Base-by-base conservation (phyloP, 2,329 filamentous ascomycete genomes). In the Fusarium euwallaceae region DNA sequence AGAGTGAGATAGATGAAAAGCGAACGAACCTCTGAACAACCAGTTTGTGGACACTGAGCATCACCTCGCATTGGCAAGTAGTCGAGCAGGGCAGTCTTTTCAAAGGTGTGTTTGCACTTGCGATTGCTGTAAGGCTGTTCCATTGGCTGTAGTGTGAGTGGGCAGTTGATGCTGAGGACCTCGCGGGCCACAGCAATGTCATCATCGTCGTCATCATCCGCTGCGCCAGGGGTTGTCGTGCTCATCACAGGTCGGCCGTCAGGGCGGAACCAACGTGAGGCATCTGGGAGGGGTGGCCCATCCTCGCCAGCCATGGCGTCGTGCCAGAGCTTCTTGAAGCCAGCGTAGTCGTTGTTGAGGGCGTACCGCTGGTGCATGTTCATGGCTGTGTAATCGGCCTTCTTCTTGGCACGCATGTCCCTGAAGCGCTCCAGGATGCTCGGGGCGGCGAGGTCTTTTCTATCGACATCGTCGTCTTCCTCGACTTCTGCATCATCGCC, bases 51-150 rank as follows among this genome's bases (percentile, higher is more conserved):
- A 79, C 93, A 95, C 63, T 88, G 85, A 1, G 89, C 84, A 61
- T 80, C 65, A 74, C 83, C 62, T 61, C 78, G 69, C 75, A 78
- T 64, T 86, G 86, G 80, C 86, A 92, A 51, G 70, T 85, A 85
- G n/a, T 90, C 87, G 27, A 89, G 67, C 43, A 95, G 92, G 1
- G 90, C 89, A 2, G 80, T 78, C 80, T 90, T 92, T 79, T 95
- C 92, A 79, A 94, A 95, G 0, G 89, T 91, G 80, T 95, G 93
- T 65, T 89, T 91, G 84, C 93, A 95, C 73, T 89, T 89, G 16
- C 80, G 84, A 76, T 90, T 93, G 65, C 89, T 93, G 78, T 90
- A 91, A 0, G 93, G 93, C 62, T 94, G 88, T 48, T 85, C 84
- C 84, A 94, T 91, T 53, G 88, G 85, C 61, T 86, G 85, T 73